Evolutionary conservation across 371 early-diverging fungal species (phyloP), one percentile per base, ranked within the genome.

Genomic region (Parasitella parasitica): DNA sequence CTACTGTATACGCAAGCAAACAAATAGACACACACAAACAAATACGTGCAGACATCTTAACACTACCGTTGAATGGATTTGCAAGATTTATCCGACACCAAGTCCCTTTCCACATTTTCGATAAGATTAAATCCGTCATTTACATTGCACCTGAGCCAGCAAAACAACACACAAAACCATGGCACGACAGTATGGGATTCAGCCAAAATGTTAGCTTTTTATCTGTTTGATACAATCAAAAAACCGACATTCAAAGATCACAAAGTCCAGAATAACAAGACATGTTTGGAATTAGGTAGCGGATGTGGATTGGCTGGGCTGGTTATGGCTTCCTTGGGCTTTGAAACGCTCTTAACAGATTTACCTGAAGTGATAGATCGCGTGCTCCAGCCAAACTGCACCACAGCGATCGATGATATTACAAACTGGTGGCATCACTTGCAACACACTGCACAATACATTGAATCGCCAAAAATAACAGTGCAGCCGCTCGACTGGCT

Each of bases 161-260:
- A 65, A 55, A 76, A 73, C 48, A 62, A 73, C 36, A 76, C 73
- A 6, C 59, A 67, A 34, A 73, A 68, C 11, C 77, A 76, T 57
- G 77, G 77, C 16, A 76, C 77, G 24, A 76, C 77, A 1, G 77
- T 76, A 11, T 76, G 77, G 77, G 71, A 76, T 38, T 67, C 68
- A 24, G 73, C 73, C 16, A 71, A 69, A 37, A 57, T 73, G 2
- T 55, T 76, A 12, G 66, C 73, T 0, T 66, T 61, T 46, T 73
- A 76, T 39, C 52, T 76, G n/a, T 61, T 62, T 54, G 70, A 76
- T 46, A 61, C 59, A 0, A 27, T 69, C 48, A 71, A 73, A 36
- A 61, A 55, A 26, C 71, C 66, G 0, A 46, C 51, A 1, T 75
- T 69, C 35, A 59, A 57, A 4, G 22, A 66, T 1, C 22, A 24